Evolutionary conservation across 2,329 filamentous ascomycete genomes (phyloP).

Genomic region (Exophiala oligosperma): DNA sequence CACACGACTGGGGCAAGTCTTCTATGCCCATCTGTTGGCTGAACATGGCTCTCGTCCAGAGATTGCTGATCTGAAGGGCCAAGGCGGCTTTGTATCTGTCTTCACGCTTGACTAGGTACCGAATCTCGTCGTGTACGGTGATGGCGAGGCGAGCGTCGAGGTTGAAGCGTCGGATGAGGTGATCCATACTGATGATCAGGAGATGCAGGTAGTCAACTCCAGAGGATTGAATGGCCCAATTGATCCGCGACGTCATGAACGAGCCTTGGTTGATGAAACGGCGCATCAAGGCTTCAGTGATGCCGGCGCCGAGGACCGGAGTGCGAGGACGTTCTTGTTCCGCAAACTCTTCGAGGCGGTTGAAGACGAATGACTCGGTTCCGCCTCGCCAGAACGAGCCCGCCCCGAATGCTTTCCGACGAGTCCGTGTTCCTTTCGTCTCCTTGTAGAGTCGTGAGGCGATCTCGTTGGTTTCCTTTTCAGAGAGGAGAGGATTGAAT

Average conservation of each 20-base stretch:
- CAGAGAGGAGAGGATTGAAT: conserved; percentile 84
- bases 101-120: conserved; percentile 81
- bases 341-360: conserved; percentile 95
- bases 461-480: conserved; percentile 72
- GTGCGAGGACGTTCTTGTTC: conserved; percentile 90
- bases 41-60: conserved; percentile 98
- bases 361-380: conserved; percentile 97
- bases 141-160: conserved; percentile 83
- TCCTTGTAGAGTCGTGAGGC: conserved; percentile 80
- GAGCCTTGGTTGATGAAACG: conserved; percentile 84
- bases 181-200: conserved; percentile 92
- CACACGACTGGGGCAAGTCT: conserved; percentile 89
- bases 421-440: conserved; percentile 88
- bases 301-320: conserved; percentile 88
- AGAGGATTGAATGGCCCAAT: conserved; percentile 98
- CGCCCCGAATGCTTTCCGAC: conserved; percentile 63
- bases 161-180: conserved; percentile 80
- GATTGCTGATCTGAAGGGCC: conserved; percentile 88
- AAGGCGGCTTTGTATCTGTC: conserved; percentile 89
- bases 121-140: conserved; percentile 96
- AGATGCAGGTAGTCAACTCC: conserved; percentile 97
- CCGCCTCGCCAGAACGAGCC: conserved; percentile 93
- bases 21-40: conserved; percentile 94
- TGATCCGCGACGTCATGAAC: conserved; percentile 95
- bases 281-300: conserved; percentile 91